Base-by-base conservation (phyloP, 164 flowering plant species). In the Nymphaea colorata region DNA sequence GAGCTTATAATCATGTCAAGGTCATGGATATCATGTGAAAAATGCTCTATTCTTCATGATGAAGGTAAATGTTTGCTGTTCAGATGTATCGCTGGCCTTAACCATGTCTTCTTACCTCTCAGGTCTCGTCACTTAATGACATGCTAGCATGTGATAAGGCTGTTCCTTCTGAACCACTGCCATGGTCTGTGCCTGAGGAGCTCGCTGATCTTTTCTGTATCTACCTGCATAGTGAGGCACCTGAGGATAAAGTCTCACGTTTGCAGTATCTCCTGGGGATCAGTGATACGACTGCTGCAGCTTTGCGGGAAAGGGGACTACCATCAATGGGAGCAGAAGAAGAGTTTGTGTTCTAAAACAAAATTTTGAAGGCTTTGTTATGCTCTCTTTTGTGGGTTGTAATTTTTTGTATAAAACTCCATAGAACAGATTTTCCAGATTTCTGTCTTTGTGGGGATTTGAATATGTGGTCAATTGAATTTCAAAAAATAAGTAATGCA, bases 121-220 rank as follows among this genome's bases (percentile, higher is more conserved):
- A 94, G 99, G 97, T 87, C 51, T 83, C 93, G 3, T 84, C 96
- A 10, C 87, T 94, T 17, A 92, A 94, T 78, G 90, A 94, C 76
- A 51, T 94, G 81, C 80, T 94, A 76, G 87, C 98, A 43, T 90
- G 99, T 72, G 99, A 94, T 82, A 92, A 90, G 76, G 99, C 96
- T 53, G 89, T 88, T 41, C 85, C 96, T 5, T 71, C 96, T 1
- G 77, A 85, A 59, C 89, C 91, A 5, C 70, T 90, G 67, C 79
- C 94, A 25, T 91, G 99, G 99, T 92, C 88, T 64, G 82, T 85
- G 62, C 83, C 88, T 0, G 96, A 87, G 72, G 99, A 94, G 78
- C 80, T 94, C 15, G 75, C 86, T 3, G 96, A 90, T 81, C 85
- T 94, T 6, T 94, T 68, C 61, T 65, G 74, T 3, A 76, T 84